Percentiles rank a stretch among this genome's conserved stretches.
Evolutionary conservation across 768 basidiomycete species (phyloP).

Genomic region (Nidularia sp.): DNA sequence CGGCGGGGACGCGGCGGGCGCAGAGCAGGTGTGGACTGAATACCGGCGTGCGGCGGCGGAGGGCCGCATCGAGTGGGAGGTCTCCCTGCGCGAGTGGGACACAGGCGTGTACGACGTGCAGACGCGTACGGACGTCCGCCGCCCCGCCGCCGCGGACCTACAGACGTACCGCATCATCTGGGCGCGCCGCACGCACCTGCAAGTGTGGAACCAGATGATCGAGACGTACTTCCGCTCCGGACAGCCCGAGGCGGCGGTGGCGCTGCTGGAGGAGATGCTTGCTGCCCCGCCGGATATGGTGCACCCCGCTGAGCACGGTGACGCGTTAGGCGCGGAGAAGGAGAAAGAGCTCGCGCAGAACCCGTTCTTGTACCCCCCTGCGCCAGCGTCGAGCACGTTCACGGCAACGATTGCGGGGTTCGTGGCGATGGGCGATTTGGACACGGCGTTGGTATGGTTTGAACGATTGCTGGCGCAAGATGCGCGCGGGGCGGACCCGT

Average conservation of each 20-base stretch:
- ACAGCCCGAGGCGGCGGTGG: slow-evolving; percentile 58
- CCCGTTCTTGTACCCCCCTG: slow-evolving; percentile 28
- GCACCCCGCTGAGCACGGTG: too few relatives aligned
- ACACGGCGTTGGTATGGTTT: slow-evolving; percentile 70
- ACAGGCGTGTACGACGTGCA: too few relatives aligned
- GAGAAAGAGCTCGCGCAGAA: slow-evolving; percentile 15
- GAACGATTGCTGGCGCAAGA: slow-evolving; percentile 50
- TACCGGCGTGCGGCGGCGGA: slow-evolving; percentile 40
- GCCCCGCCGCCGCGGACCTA: too few relatives aligned
- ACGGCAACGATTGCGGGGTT: slow-evolving; percentile 64
- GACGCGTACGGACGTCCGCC: too few relatives aligned
- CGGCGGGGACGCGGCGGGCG: slow-evolving; percentile 40
- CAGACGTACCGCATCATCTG: slow-evolving; percentile 1
- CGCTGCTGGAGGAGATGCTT: slow-evolving; percentile 69
- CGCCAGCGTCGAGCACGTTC: slow-evolving; percentile 61
- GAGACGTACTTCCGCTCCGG: slow-evolving; percentile 65
- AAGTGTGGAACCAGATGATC: slow-evolving; percentile 75
- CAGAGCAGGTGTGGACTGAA: slow-evolving; percentile 59
- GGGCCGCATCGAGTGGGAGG: slow-evolving; percentile 30
- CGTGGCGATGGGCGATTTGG: slow-evolving; percentile 52
- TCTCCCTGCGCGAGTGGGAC: neutral
- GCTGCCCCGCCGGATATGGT: slow-evolving; percentile 21
- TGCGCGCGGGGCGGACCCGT: slow-evolving; percentile 9
- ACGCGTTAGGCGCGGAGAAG: neutral
- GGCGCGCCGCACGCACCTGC: slow-evolving; percentile 31